phyloP scores from a whole-genome alignment of 768 basidiomycete species.

The Amanita inopinata region DNA sequence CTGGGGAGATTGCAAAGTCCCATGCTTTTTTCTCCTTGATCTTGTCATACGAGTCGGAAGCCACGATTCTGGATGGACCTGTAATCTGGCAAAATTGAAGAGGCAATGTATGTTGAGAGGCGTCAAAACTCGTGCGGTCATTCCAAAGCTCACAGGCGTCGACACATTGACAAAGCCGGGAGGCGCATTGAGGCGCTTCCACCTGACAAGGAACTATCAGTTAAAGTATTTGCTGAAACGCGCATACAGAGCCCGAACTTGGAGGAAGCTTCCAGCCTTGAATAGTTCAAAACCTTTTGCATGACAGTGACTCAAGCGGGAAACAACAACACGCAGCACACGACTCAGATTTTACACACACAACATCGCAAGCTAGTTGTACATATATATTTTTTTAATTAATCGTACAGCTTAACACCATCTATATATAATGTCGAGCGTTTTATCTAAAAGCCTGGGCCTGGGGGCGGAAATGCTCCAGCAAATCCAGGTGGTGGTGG shows the following conservation, averaged over 20 bases:
- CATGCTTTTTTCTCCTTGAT: conserved; percentile 77
- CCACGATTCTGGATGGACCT: conserved; percentile 23
- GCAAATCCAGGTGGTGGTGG: conserved; percentile 63
- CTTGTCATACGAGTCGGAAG: conserved; percentile 44
- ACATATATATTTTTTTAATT: conserved; percentile 12
- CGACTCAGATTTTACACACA: conserved; percentile 2
- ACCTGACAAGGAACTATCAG: background rate
- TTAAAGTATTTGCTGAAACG: background rate
- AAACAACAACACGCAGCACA: background rate
- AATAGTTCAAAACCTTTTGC: conserved; percentile 26
- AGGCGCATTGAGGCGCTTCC: conserved; percentile 6
- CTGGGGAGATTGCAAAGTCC: conserved; percentile 77
- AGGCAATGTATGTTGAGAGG: background rate
- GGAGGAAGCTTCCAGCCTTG: conserved; percentile 14
- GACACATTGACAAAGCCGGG: background rate
- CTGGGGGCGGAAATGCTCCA: conserved; percentile 32
- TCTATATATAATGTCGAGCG: too few relatives aligned
- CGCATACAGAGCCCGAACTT: conserved; percentile 1
- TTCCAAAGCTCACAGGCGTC: background rate
- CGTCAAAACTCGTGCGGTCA: too few relatives aligned
- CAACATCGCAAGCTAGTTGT: conserved; percentile 2
- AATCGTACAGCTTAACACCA: conserved; percentile 12
- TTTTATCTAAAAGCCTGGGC: conserved; percentile 8
- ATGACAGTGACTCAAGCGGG: conserved; percentile 5
- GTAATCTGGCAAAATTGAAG: conserved; percentile 29